Conservation (phyloP, 306 rosid species). For the Hylodesmum podocarpum region DNA sequence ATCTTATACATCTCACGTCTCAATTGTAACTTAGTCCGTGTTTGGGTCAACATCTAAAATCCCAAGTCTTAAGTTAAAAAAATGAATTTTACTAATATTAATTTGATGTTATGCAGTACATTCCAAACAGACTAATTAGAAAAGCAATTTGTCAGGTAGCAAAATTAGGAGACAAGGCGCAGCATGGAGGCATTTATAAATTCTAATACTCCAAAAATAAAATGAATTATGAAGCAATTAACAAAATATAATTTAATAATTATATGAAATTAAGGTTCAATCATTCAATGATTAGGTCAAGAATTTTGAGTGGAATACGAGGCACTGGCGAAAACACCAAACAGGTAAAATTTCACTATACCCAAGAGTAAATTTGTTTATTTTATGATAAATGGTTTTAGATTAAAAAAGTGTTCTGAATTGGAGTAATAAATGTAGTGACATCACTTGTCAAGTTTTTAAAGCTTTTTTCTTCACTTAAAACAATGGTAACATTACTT, state of each 20-base stretch:
- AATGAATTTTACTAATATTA: too few species aligned
- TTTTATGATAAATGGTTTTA: neutral
- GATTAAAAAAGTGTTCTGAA: neutral
- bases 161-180: neutral
- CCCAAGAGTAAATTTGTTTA: slow-evolving; percentile 11
- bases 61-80: too few species aligned
- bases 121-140: neutral
- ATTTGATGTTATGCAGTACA: too few species aligned
- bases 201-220: neutral
- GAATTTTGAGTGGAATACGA: slow-evolving; percentile 54
- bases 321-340: slow-evolving; percentile 24
- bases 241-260: neutral
- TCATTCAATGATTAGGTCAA: slow-evolving; percentile 47
- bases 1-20: too few species aligned
- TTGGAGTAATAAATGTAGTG: neutral
- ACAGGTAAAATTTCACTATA: slow-evolving; percentile 20
- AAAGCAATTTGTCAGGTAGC: neutral
- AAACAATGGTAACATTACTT: neutral
- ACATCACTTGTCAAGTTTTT: neutral
- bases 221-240: neutral
- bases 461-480: neutral
- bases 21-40: too few species aligned
- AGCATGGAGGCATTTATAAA: neutral
- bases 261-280: slow-evolving; percentile 37
- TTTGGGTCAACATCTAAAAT: too few species aligned